Evolutionary conservation across 768 basidiomycete species (phyloP).

Genomic region (Leccinum variicolor): DNA sequence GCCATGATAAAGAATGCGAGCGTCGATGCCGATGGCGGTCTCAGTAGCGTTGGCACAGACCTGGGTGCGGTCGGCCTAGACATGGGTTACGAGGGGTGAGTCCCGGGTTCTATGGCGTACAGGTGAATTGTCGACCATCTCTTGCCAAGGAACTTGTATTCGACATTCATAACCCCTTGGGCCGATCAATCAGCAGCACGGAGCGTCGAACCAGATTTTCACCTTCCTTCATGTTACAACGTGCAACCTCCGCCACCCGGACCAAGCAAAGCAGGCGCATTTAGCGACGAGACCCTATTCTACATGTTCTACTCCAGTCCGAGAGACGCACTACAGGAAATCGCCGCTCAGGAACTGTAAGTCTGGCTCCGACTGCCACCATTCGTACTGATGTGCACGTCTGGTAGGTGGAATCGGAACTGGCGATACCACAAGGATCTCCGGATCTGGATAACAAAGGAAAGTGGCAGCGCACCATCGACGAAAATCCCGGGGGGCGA

Average conservation of each 20-base stretch:
- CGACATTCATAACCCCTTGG: constrained; percentile 96
- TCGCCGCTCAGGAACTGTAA: constrained; percentile 93
- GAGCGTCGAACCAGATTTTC: constrained; percentile 88
- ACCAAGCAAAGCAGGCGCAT: constrained; percentile 73
- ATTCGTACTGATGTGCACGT: not conserved
- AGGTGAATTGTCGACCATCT: constrained; percentile 18
- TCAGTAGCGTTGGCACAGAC: constrained; percentile 87
- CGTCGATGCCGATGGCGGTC: constrained; percentile 71
- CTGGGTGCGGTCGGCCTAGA: constrained; percentile 90
- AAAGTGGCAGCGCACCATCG: constrained; percentile 72
- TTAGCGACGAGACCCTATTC: constrained; percentile 95
- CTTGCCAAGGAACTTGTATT: constrained; percentile 65
- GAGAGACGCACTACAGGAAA: constrained; percentile 88
- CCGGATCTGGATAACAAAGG: constrained; percentile 81
- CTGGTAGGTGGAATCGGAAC: constrained; percentile 79
- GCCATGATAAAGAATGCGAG: constrained; percentile 81
- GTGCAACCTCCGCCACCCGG: constrained; percentile 86
- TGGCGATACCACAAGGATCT: constrained; percentile 97
- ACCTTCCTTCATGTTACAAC: constrained; percentile 88
- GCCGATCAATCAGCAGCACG: constrained; percentile 84
- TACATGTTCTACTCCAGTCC: constrained; percentile 98
- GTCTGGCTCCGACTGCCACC: constrained; percentile 30
- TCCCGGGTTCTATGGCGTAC: constrained; percentile 26
- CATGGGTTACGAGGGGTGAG: constrained; percentile 79
- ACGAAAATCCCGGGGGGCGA: constrained; percentile 80